These are phyloP conservation scores for Xylariomycetidae sp. DNA, from an alignment of 2,329 filamentous ascomycete species.

Conservation along the genomic window DNA sequence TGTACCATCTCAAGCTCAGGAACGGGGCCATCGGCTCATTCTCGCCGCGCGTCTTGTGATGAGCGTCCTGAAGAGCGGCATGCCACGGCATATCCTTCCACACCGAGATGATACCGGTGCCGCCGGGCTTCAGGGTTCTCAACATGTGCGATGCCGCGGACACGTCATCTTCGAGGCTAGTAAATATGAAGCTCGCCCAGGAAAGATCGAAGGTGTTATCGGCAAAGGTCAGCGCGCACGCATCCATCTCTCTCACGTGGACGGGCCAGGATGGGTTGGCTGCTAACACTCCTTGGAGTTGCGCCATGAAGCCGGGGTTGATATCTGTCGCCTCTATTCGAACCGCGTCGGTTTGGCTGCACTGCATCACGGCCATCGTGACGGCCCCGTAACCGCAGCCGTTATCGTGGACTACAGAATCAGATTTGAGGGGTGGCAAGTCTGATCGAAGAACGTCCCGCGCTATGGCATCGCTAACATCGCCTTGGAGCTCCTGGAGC, in stretches of 20 bases:
- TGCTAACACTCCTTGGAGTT: constrained; percentile 3
- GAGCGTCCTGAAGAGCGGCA: constrained; percentile 7
- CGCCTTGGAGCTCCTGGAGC: constrained; percentile 9
- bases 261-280: constrained; percentile 9
- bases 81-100: constrained; percentile 11
- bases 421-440: constrained; percentile 2
- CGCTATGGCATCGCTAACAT: constrained; percentile 10
- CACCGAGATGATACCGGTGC: constrained; percentile 5
- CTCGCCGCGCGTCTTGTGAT: constrained; percentile 6
- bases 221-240: constrained; percentile 7
- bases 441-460: constrained; percentile 7
- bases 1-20: constrained; percentile 4
- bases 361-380: constrained; percentile 10
- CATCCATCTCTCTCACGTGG: constrained; percentile 6
- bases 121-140: constrained; percentile 7
- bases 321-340: constrained; percentile 9
- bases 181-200: constrained; percentile 6
- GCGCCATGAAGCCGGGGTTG: constrained; percentile 3
- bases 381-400: constrained; percentile 11
- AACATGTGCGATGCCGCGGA: constrained; percentile 8
- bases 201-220: constrained; percentile 11
- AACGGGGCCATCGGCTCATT: constrained; percentile 10
- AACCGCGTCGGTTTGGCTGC: too few relatives aligned
- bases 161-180: constrained; percentile 5
- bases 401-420: constrained; percentile 10